phyloP scores from a whole-genome alignment of 176 grass and related monocot genomes.

The Oryza punctata region DNA sequence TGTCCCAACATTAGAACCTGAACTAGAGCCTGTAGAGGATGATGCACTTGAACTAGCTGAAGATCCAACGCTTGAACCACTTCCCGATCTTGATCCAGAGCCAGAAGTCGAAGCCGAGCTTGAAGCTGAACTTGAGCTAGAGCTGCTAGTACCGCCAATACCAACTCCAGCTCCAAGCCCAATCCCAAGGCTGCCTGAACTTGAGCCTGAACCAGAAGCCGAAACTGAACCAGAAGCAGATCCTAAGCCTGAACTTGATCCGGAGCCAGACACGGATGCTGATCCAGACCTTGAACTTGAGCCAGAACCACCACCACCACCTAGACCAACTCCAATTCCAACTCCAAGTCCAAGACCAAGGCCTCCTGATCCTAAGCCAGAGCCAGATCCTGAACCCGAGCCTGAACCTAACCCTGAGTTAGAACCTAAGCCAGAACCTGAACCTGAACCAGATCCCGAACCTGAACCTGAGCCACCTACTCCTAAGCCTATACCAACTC shows the following conservation, averaged over 20 bases:
- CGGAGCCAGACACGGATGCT: not conserved
- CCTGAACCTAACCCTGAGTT: not conserved
- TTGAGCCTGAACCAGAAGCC: conserved; percentile 1
- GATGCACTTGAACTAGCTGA: not conserved
- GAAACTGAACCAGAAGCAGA: conserved; percentile 34
- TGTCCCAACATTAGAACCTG: not conserved
- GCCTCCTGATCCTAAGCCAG: conserved; percentile 39
- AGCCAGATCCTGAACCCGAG: conserved; percentile 13
- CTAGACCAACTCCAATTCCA: conserved; percentile 51
- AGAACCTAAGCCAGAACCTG: not conserved
- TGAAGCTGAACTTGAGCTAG: conserved; percentile 9
- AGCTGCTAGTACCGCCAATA: not conserved
- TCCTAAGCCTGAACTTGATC: not conserved
- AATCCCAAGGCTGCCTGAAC: not conserved
- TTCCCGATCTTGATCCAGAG: not conserved
- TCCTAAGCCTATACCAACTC: conserved; percentile 49
- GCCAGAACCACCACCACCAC: conserved; percentile 3
- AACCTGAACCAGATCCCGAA: conserved; percentile 11
- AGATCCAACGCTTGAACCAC: not conserved
- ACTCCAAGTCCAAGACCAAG: conserved; percentile 49
- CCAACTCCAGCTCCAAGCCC: conserved; percentile 5
- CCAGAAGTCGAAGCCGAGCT: not conserved
- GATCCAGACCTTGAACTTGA: conserved; percentile 19
- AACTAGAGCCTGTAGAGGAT: not conserved
- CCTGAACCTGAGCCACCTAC: conserved; percentile 23